A percentile compares a stretch with the other conserved stretches of the same genome.
Conservation (phyloP, 169 alveolate genomes). For the Amoebophrya sp. region DNA sequence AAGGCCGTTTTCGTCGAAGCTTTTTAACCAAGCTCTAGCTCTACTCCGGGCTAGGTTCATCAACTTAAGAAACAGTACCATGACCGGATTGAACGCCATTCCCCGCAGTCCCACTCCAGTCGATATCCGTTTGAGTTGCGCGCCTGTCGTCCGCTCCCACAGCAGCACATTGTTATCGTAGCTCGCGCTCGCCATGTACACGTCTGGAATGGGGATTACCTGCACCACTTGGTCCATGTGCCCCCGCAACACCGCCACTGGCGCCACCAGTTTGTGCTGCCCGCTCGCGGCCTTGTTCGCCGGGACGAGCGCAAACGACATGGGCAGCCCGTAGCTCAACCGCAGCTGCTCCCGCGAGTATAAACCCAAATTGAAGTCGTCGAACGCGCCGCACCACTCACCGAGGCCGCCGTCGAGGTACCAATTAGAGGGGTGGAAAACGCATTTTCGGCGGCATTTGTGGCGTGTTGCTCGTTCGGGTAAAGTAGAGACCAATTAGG, state of each 20-base stretch:
- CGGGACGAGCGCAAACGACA: neutral
- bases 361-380: neutral
- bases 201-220: neutral
- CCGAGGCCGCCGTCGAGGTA: neutral
- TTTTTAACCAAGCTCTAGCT: too few relatives aligned
- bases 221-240: neutral
- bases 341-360: neutral
- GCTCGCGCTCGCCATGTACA: neutral
- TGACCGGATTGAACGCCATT: neutral
- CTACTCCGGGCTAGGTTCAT: too few relatives aligned
- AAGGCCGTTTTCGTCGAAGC: too few relatives aligned
- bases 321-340: neutral
- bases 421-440: too few relatives aligned
- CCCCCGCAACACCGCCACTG: neutral
- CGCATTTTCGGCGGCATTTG: too few relatives aligned
- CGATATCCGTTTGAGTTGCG: neutral
- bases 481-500: too few relatives aligned
- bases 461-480: too few relatives aligned
- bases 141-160: neutral
- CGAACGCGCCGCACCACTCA: neutral
- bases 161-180: neutral
- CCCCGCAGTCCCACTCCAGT: neutral
- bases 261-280: neutral
- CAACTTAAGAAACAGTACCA: neutral
- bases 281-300: neutral